Evolutionary conservation across 305 asterid genomes (phyloP).

Genomic region (Solanum hybrid): DNA sequence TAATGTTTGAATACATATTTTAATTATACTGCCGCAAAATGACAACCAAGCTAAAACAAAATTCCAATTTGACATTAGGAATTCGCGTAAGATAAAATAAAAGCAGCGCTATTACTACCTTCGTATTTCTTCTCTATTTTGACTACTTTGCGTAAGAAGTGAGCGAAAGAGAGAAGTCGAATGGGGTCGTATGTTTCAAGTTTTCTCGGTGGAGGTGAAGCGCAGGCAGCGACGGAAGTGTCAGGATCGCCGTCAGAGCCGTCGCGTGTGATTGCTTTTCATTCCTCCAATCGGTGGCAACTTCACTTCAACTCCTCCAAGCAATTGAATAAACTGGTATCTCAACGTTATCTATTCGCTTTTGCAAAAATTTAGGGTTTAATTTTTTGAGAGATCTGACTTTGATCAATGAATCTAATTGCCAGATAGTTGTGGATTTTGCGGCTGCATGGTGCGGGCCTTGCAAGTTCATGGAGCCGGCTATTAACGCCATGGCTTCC

Average conservation of each 20-base stretch:
- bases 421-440: conserved; percentile 77
- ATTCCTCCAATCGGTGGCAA: conserved; percentile 68
- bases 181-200: conserved; percentile 42
- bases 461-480: conserved; percentile 80
- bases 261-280: conserved; percentile 58
- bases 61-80: background rate
- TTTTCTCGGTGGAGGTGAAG: conserved; percentile 23
- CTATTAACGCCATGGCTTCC: conserved; percentile 38
- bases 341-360: background rate
- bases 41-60: background rate
- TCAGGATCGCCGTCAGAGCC: conserved; percentile 37
- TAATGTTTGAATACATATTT: background rate
- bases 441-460: conserved; percentile 96
- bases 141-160: background rate
- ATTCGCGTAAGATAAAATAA: background rate
- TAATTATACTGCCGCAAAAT: background rate
- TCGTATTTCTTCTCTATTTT: background rate
- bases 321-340: conserved; percentile 74
- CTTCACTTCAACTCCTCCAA: conserved; percentile 53
- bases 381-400: background rate
- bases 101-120: background rate
- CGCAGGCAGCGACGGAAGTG: conserved; percentile 19
- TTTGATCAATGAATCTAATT: background rate
- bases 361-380: background rate
- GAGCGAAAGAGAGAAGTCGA: background rate